Conservation (phyloP, 345 rosid species). For the Salix exigua region DNA sequence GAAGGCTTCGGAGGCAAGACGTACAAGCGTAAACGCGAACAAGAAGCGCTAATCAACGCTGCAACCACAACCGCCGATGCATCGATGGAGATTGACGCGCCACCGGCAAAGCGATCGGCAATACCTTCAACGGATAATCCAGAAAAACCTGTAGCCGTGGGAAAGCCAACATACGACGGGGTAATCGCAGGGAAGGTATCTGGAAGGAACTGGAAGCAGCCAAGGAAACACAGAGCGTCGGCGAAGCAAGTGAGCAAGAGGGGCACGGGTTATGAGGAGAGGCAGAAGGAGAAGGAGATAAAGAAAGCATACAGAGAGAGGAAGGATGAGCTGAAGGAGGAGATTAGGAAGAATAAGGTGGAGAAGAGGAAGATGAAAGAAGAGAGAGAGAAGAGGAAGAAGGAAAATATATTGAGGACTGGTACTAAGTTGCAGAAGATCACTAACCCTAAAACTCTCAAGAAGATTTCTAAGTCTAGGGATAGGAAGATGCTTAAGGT, state of each 20-base stretch:
- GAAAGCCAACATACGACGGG: constrained; percentile 76
- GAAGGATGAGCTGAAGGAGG: constrained; percentile 71
- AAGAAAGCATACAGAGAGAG: constrained; percentile 80
- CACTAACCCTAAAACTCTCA: constrained; percentile 73
- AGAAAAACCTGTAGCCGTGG: constrained; percentile 52
- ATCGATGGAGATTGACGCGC: constrained; percentile 70
- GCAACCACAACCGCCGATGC: constrained; percentile 19
- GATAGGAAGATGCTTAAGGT: constrained; percentile 72
- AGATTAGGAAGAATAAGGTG: constrained; percentile 66
- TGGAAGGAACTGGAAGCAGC: constrained; percentile 81
- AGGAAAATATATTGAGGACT: constrained; percentile 68
- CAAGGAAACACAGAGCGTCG: constrained; percentile 62
- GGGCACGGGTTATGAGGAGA: constrained; percentile 55
- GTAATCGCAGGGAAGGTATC: constrained; percentile 90
- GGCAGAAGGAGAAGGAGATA: constrained; percentile 60
- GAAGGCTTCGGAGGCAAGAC: constrained; percentile 98
- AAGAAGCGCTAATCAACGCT: not conserved
- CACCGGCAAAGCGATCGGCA: constrained; percentile 71
- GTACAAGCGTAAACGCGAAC: constrained; percentile 73
- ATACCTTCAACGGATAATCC: constrained; percentile 64
- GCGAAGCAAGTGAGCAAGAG: constrained; percentile 57
- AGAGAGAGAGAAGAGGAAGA: constrained; percentile 88
- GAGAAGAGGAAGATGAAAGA: constrained; percentile 81
- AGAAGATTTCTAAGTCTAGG: constrained; percentile 74
- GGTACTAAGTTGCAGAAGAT: constrained; percentile 83